A percentile compares a stretch with the other conserved stretches of the same genome.
Conservation (phyloP, 2,329 filamentous ascomycete genomes). For the Aspergillus thermomutatus region DNA sequence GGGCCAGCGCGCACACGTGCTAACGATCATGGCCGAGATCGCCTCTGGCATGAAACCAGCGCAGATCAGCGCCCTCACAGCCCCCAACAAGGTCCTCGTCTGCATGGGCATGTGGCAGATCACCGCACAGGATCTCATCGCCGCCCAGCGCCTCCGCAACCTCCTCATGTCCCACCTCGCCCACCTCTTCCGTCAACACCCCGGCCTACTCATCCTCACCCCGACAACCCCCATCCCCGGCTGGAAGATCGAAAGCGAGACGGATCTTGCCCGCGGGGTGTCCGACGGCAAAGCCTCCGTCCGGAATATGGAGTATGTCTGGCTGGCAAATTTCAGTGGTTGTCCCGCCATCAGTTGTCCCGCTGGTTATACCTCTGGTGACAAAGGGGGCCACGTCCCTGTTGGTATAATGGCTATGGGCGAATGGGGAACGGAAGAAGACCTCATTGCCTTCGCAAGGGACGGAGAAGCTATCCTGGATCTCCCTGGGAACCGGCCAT, state of each 20-base stretch:
- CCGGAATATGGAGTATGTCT: constrained; percentile 81
- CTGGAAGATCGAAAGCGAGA: constrained; percentile 62
- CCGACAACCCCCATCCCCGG: constrained; percentile 74
- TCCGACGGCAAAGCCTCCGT: constrained; percentile 70
- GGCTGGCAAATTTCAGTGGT: constrained; percentile 78
- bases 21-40: constrained; percentile 73
- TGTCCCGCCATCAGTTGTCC: constrained; percentile 73
- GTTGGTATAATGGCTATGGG: constrained; percentile 54
- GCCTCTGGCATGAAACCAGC: constrained; percentile 48
- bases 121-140: constrained; percentile 65
- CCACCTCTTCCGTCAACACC: constrained; percentile 65
- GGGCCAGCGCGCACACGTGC: constrained; percentile 72
- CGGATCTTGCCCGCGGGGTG: constrained; percentile 62
- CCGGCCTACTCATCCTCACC: constrained; percentile 73
- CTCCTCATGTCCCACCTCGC: constrained; percentile 77
- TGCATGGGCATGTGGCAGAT: constrained; percentile 60
- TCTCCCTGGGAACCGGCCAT: constrained; percentile 16
- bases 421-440: constrained; percentile 54
- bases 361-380: constrained; percentile 62
- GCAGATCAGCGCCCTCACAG: constrained; percentile 57
- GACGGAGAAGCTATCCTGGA: constrained; percentile 50
- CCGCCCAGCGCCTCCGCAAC: constrained; percentile 69
- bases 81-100: constrained; percentile 68
- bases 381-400: constrained; percentile 35
- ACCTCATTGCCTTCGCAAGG: constrained; percentile 50